phyloP scores from a whole-genome alignment of 805 yeast genomes.

The Sugiyamaella valdiviana region DNA sequence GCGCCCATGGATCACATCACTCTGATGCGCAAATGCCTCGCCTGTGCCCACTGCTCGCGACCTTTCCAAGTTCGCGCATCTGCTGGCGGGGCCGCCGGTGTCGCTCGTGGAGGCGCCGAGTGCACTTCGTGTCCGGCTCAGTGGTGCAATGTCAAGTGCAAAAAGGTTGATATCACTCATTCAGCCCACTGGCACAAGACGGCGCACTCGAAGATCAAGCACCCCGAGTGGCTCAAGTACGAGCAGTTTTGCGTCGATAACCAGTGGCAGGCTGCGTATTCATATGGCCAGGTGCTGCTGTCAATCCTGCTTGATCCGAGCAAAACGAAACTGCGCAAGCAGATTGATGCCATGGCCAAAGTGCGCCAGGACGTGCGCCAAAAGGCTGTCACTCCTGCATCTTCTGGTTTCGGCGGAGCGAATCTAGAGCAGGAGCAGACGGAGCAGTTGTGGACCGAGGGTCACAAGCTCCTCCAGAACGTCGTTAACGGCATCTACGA shows the following conservation, averaged over 20 bases:
- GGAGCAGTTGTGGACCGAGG: constrained; percentile 54
- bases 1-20: constrained; percentile 64
- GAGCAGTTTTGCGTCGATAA: constrained; percentile 58
- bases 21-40: constrained; percentile 53
- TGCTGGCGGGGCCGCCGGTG: constrained; percentile 13
- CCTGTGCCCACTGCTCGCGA: constrained; percentile 69
- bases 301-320: constrained; percentile 38
- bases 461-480: constrained; percentile 43
- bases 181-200: constrained; percentile 50
- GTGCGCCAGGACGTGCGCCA: constrained; percentile 63
- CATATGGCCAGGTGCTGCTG: constrained; percentile 54
- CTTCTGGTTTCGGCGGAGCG: constrained; percentile 32
- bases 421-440: constrained; percentile 50
- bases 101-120: constrained; percentile 43
- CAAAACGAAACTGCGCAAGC: constrained; percentile 32
- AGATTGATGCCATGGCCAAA: constrained; percentile 58
- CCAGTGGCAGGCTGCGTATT: constrained; percentile 63
- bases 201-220: constrained; percentile 30
- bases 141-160: constrained; percentile 68
- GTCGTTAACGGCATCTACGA: constrained; percentile 37
- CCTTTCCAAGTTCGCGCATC: constrained; percentile 35
- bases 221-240: constrained; percentile 44
- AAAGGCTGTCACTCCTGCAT: constrained; percentile 45
- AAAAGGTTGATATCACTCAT: constrained; percentile 49
- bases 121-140: constrained; percentile 59